Base-by-base conservation (phyloP, 177 flowering plant species). In the Vitis hybrid region DNA sequence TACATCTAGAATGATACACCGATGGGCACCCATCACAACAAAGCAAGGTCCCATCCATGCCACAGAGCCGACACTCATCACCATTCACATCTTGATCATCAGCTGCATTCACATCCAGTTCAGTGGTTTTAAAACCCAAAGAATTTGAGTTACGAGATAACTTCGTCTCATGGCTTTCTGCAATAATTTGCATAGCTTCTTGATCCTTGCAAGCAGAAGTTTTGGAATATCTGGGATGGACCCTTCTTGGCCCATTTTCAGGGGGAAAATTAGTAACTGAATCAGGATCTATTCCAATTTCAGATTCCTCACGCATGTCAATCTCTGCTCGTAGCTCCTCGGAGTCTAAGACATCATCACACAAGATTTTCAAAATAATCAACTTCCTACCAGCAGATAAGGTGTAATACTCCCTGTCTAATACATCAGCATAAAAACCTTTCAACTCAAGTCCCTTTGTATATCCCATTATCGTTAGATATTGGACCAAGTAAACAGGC, bases 21-120 rank as follows among this genome's bases (percentile, higher is more conserved):
- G 87, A 89, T 53, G 99, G 99, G 71, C 99, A 96, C 10, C 98
- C 99, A 85, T 96, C 99, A 84, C 99, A 96, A 61, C 98, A 93
- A 64, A 96, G 82, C 80, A 96, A 78, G 13, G 83, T 92, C 69
- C 99, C 99, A 75, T 92, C 98, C 99, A 96, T 94, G 65, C 97
- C 97, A 79, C 99, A 96, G 58, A 96, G 87, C 52, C 90, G 85
- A 68, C 99, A 96, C 69, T 96, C 99, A 77, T 96, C 99, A 52
- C 90, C 77, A 69, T 93, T 94, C 56, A 78, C 80, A 82, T 94
- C 97, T 68, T 74, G 71, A 72, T 73, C 94, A 79, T 73, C 77
- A 64, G 76, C 66, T 34, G 68, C 72, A 65, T 70, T 74, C 3
- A 31, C 61, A 63, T 65, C 81, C 50, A 70, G 68, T 60, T 67